A percentile compares a stretch with the other conserved stretches of the same genome.
Evolutionary conservation across 2,329 filamentous ascomycete species (phyloP).

Genomic region (Didymella arachidicola): DNA sequence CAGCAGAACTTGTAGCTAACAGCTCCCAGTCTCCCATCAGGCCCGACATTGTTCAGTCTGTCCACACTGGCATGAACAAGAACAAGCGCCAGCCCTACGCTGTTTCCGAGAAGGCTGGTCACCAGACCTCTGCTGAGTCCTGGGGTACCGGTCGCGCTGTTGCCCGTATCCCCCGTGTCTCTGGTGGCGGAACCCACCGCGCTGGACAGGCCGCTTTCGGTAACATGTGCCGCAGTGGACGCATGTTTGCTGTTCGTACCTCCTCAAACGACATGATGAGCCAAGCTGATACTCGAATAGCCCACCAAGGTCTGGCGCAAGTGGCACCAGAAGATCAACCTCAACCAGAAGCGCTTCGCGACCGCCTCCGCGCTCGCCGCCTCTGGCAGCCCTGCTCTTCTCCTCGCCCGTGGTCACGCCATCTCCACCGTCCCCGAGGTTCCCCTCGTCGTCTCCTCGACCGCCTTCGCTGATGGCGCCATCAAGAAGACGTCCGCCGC

Average conservation of each 20-base stretch:
- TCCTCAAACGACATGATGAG: too few relatives aligned
- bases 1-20: slow-evolving; percentile 19
- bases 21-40: slow-evolving; percentile 77
- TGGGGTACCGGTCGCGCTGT: slow-evolving; percentile 99
- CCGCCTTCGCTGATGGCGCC: slow-evolving; percentile 80
- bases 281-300: too few relatives aligned
- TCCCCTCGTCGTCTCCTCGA: slow-evolving; percentile 93
- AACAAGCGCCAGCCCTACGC: slow-evolving; percentile 99
- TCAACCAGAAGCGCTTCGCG: slow-evolving; percentile 98
- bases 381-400: slow-evolving; percentile 91
- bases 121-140: slow-evolving; percentile 99
- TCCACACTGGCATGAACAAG: slow-evolving; percentile 99
- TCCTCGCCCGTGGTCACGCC: slow-evolving; percentile 97
- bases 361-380: slow-evolving; percentile 97
- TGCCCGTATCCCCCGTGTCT: slow-evolving; percentile 99
- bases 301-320: slow-evolving; percentile 99
- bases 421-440: slow-evolving; percentile 93
- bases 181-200: slow-evolving; percentile 99
- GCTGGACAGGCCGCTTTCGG: slow-evolving; percentile 99
- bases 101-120: slow-evolving; percentile 98
- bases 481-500: slow-evolving; percentile 89
- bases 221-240: slow-evolving; percentile 99
- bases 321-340: slow-evolving; percentile 99
- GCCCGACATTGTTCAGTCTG: slow-evolving; percentile 97
- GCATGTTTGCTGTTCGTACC: slow-evolving; percentile 82